These are phyloP conservation scores for Fomitopsis betulina DNA, from an alignment of 1,284 basidiomycete genomes.

Conservation along the genomic window DNA sequence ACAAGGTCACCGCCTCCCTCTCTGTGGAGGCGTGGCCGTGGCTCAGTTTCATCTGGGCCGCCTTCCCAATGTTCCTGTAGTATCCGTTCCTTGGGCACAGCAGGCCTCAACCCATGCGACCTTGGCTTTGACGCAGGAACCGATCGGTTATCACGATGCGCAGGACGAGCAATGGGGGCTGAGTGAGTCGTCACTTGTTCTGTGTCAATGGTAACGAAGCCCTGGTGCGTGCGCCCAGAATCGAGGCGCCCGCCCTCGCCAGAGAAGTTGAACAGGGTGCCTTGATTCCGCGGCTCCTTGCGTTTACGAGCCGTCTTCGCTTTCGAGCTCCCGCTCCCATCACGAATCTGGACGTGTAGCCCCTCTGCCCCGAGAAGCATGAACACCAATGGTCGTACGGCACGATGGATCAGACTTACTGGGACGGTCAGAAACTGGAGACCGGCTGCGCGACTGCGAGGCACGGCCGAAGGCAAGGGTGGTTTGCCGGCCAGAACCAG, in stretches of 20 bases:
- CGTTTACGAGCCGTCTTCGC: slow-evolving; percentile 7
- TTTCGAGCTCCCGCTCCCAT: not conserved
- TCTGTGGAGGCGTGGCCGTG: slow-evolving; percentile 1
- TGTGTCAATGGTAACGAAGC: slow-evolving; percentile 15
- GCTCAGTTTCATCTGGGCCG: slow-evolving; percentile 8
- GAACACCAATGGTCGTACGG: not conserved
- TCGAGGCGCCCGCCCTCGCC: slow-evolving; percentile 9
- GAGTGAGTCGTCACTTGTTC: slow-evolving; percentile 4
- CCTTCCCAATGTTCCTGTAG: slow-evolving; percentile 15
- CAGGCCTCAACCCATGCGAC: not conserved
- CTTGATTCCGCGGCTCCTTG: slow-evolving; percentile 8
- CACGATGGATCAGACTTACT: not conserved
- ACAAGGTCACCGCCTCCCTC: not conserved
- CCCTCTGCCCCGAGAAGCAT: not conserved
- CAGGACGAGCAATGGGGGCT: not conserved
- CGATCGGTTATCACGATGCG: not conserved
- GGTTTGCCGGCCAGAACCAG: slow-evolving; percentile 14
- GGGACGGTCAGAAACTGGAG: not conserved
- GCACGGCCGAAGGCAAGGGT: slow-evolving; percentile 12
- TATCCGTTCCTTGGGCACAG: not conserved
- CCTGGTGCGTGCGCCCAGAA: slow-evolving; percentile 11
- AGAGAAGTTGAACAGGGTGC: slow-evolving; percentile 14
- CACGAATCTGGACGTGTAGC: not conserved
- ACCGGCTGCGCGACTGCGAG: not conserved
- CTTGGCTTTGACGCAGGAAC: not conserved